phyloP scores from a whole-genome alignment of 2,329 filamentous ascomycete genomes.

The Xylariales sp. region DNA sequence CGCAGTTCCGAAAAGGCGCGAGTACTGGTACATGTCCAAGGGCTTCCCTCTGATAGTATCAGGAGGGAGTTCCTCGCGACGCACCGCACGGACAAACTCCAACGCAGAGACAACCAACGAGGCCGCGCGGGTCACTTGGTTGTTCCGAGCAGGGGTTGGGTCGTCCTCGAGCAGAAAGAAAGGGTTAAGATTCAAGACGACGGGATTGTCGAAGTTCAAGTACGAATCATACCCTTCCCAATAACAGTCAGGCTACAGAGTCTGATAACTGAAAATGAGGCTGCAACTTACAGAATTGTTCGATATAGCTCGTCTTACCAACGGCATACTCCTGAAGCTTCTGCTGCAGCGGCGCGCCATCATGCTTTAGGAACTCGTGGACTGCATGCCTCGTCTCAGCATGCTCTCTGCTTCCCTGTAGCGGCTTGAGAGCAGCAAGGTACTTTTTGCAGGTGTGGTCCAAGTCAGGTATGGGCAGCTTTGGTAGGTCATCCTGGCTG shows the following conservation, averaged over 20 bases:
- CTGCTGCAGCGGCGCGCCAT: conserved; percentile 82
- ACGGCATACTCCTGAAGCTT: conserved; percentile 86
- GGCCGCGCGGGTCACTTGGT: conserved; percentile 91
- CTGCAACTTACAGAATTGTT: conserved; percentile 82
- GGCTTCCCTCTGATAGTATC: conserved; percentile 81
- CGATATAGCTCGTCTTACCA: conserved; percentile 92
- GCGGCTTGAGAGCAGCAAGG: conserved; percentile 69
- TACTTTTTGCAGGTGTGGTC: conserved; percentile 76
- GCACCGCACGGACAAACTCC: conserved; percentile 87
- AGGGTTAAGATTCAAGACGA: conserved; percentile 94
- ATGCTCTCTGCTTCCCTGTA: conserved; percentile 79
- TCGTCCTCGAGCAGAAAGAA: conserved; percentile 98
- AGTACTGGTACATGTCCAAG: conserved; percentile 98
- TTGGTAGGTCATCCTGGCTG: conserved; percentile 81
- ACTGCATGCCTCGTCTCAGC: conserved; percentile 77
- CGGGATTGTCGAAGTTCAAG: conserved; percentile 94
- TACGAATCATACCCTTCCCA: conserved; percentile 92
- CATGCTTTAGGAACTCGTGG: conserved; percentile 73
- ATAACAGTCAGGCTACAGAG: neutral
- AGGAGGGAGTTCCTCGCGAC: conserved; percentile 86
- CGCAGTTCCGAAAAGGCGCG: conserved; percentile 88
- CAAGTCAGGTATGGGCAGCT: conserved; percentile 88
- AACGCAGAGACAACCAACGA: conserved; percentile 87
- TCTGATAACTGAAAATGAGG: neutral
- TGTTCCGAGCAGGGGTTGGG: conserved; percentile 90